Evolutionary conservation across 345 rosid genomes (phyloP).

Genomic region (Pistacia atlantica): DNA sequence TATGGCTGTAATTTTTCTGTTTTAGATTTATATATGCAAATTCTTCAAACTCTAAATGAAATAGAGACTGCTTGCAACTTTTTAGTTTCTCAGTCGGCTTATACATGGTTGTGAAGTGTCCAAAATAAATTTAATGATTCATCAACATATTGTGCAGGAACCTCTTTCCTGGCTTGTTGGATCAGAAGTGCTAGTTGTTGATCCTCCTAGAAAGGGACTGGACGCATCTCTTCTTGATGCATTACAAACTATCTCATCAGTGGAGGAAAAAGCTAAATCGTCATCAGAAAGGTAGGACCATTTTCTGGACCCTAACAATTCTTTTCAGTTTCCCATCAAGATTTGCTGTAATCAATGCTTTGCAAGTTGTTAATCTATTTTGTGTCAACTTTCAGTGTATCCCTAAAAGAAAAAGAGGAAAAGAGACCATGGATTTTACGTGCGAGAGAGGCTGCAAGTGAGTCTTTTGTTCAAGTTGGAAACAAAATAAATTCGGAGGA

Average conservation of each 20-base stretch:
- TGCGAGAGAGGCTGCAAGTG: conserved; percentile 73
- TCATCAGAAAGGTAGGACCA: conserved; percentile 51
- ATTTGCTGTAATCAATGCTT: conserved; percentile 4
- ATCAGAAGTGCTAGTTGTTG: conserved; percentile 81
- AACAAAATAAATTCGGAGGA: conserved; percentile 45
- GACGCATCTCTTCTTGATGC: conserved; percentile 74
- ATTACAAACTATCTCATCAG: conserved; percentile 49
- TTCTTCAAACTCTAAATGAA: background rate
- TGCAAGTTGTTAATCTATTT: conserved; percentile 6
- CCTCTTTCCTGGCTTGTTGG: conserved; percentile 92
- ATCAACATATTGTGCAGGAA: conserved; percentile 49
- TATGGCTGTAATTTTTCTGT: background rate
- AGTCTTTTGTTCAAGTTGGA: conserved; percentile 69
- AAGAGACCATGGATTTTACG: conserved; percentile 98
- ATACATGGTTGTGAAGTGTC: conserved; percentile 3
- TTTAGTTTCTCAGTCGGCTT: background rate
- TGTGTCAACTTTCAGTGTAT: conserved; percentile 40
- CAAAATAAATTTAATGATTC: conserved; percentile 7
- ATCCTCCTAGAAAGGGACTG: conserved; percentile 96
- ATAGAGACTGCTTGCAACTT: background rate
- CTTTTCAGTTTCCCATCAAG: background rate
- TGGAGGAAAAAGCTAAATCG: conserved; percentile 47
- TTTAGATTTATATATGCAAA: background rate
- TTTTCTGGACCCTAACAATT: conserved; percentile 5
- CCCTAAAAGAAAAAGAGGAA: conserved; percentile 61